These are phyloP conservation scores for Plasmodium falciparum DNA, from an alignment of 169 alveolate genomes.

Conservation along the genomic window DNA sequence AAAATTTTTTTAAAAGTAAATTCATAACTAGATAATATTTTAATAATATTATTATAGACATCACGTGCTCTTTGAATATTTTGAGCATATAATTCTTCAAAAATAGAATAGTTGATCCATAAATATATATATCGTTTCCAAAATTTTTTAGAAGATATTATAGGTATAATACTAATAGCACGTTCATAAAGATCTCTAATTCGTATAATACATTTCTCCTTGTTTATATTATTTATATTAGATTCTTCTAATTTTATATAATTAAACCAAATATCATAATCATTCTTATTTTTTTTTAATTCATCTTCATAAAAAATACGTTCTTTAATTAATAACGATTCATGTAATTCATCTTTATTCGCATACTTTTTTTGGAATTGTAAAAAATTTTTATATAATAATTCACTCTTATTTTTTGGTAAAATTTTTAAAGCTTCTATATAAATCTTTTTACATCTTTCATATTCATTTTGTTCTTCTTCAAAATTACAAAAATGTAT, in stretches of 20 bases:
- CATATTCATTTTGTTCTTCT: constrained; percentile 91
- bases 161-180: constrained; percentile 96
- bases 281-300: constrained; percentile 87
- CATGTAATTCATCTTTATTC: constrained; percentile 92
- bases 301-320: constrained; percentile 88
- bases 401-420: constrained; percentile 91
- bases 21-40: constrained; percentile 91
- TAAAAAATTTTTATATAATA: constrained; percentile 90
- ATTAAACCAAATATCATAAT: constrained; percentile 98
- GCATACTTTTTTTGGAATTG: constrained; percentile 96
- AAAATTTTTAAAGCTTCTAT: constrained; percentile 94
- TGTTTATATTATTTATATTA: constrained; percentile 79
- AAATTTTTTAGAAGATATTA: constrained; percentile 90
- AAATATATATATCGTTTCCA: constrained; percentile 96
- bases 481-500: constrained; percentile 96
- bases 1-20: constrained; percentile 94
- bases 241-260: constrained; percentile 95
- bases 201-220: constrained; percentile 78
- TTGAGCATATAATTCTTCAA: constrained; percentile 92
- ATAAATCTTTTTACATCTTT: constrained; percentile 93
- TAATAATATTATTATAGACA: constrained; percentile 91
- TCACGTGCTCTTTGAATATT: constrained; percentile 89
- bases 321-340: constrained; percentile 86
- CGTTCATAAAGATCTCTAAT: constrained; percentile 94
- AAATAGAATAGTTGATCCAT: constrained; percentile 96